Evolutionary conservation across 2,329 filamentous ascomycete genomes (phyloP).

Genomic region (Talaromyces sp.): DNA sequence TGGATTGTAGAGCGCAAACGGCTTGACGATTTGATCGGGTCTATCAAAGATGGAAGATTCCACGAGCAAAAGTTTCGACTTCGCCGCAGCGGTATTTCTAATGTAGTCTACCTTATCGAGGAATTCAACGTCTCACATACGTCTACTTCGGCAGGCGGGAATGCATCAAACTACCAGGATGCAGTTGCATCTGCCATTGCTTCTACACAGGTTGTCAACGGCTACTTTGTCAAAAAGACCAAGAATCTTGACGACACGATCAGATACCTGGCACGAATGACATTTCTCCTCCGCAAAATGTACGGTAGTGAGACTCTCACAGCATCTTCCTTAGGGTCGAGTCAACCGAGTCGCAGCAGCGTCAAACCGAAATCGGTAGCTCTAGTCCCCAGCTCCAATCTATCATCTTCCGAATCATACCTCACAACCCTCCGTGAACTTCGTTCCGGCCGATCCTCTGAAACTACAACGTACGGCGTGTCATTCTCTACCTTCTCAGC

Average conservation of each 20-base stretch:
- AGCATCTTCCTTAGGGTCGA: background rate
- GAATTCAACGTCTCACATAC: constrained; percentile 60
- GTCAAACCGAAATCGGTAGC: constrained; percentile 45
- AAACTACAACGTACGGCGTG: constrained; percentile 53
- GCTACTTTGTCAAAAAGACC: constrained; percentile 75
- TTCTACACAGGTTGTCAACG: constrained; percentile 72
- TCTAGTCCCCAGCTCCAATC: constrained; percentile 61
- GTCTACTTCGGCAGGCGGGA: constrained; percentile 33
- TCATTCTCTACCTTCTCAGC: constrained; percentile 70
- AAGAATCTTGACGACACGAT: constrained; percentile 74
- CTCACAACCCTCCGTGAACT: constrained; percentile 61
- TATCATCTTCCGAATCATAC: constrained; percentile 66
- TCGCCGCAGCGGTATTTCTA: constrained; percentile 66
- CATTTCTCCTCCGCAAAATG: constrained; percentile 60
- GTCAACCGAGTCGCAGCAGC: constrained; percentile 18
- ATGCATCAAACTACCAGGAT: constrained; percentile 55
- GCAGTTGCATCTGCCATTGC: constrained; percentile 69
- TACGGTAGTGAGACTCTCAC: constrained; percentile 43
- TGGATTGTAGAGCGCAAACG: constrained; percentile 79
- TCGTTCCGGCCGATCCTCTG: constrained; percentile 37
- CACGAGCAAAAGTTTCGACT: constrained; percentile 82
- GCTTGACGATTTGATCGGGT: constrained; percentile 73
- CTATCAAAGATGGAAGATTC: constrained; percentile 78
- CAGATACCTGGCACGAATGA: constrained; percentile 70
- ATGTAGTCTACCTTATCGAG: constrained; percentile 76